Base-by-base conservation (phyloP, 2,329 filamentous ascomycete genomes). In the Trichoderma sp. region DNA sequence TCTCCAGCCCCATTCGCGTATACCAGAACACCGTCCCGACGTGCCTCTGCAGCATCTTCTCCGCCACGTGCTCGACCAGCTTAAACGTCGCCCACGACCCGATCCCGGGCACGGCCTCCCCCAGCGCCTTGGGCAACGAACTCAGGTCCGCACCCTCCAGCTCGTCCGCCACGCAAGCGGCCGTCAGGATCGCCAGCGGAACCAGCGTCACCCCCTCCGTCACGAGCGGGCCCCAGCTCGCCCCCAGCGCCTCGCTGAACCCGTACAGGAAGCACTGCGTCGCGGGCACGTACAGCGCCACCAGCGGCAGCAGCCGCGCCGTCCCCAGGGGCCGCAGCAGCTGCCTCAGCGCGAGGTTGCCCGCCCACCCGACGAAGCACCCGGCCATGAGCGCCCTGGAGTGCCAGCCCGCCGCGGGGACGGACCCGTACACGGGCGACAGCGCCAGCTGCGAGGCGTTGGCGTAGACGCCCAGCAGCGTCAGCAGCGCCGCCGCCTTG, bases 341-440 rank as follows among this genome's bases (percentile, higher is more conserved):
- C 47, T 70, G 69, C 3, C 72, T 69, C 21, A 91, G 73, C 14
- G 82, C 78, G 55, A 88, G 74, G 73, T 90, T 91, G 28, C 84
- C 82, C 9, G 90, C 83, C 85, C 91, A 91, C 41, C 92, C 92
- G 17, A 88, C 76, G 67, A 93, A 88, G 67, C 88, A 86, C 30
- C 86, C 88, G 3, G 85, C 79, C 70, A 87, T 87, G 68, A 92
- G 80, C 67, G 88, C 83, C 73, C 85, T 84, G 59, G 82, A 79
- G 75, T 97, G 94, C 75, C 89, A 90, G 69, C 89, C 81, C 1
- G 86, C 84, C 0, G 92, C 82, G 1, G 94, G 91, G 44, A 96
- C 91, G 17, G 89, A 88, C 60, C 95, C 95, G 77, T 96, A 98
- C 12, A 96, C 90, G 2, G 95, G 95, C 21, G 92, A 91, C 41